These are phyloP conservation scores for Boletus speciosus DNA, from an alignment of 768 basidiomycete genomes.

Conservation along the genomic window DNA sequence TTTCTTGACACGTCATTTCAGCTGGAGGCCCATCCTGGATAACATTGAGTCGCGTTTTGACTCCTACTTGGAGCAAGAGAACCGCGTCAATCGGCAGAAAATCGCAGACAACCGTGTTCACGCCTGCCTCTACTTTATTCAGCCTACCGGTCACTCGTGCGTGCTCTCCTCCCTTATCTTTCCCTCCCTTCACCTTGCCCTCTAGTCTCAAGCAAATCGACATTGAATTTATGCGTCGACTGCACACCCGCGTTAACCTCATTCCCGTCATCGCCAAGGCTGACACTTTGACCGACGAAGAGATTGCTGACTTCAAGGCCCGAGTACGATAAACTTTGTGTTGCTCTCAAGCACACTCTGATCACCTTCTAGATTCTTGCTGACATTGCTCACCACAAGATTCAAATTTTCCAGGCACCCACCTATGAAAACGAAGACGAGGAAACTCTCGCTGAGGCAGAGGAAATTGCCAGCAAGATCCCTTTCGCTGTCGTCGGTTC, in stretches of 20 bases:
- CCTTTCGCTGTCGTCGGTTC: slow-evolving; percentile 99
- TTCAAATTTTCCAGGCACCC: slow-evolving; percentile 97
- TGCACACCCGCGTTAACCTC: slow-evolving; percentile 96
- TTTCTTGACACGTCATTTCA: slow-evolving; percentile 33
- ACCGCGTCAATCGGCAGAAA: slow-evolving; percentile 93
- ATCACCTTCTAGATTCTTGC: slow-evolving; percentile 63
- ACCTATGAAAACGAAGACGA: slow-evolving; percentile 98
- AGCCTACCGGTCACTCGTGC: slow-evolving; percentile 97
- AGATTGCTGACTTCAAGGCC: slow-evolving; percentile 89
- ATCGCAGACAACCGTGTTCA: slow-evolving; percentile 96
- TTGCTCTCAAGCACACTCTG: background rate
- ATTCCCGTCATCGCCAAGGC: slow-evolving; percentile 99
- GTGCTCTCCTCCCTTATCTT: slow-evolving; percentile 22
- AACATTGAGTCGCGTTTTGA: slow-evolving; percentile 98
- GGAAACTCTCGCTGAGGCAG: slow-evolving; percentile 94
- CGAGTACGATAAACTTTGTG: slow-evolving; percentile 49
- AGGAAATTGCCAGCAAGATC: slow-evolving; percentile 97
- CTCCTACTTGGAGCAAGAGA: slow-evolving; percentile 97
- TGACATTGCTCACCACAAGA: slow-evolving; percentile 93
- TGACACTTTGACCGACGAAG: slow-evolving; percentile 96
- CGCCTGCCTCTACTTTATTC: slow-evolving; percentile 98
- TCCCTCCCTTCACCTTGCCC: background rate
- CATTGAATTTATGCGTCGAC: slow-evolving; percentile 97
- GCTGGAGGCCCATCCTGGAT: slow-evolving; percentile 98
- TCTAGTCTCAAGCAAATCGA: slow-evolving; percentile 92